Base-by-base conservation (phyloP, 306 rosid genomes). In the Castanea crenata region DNA sequence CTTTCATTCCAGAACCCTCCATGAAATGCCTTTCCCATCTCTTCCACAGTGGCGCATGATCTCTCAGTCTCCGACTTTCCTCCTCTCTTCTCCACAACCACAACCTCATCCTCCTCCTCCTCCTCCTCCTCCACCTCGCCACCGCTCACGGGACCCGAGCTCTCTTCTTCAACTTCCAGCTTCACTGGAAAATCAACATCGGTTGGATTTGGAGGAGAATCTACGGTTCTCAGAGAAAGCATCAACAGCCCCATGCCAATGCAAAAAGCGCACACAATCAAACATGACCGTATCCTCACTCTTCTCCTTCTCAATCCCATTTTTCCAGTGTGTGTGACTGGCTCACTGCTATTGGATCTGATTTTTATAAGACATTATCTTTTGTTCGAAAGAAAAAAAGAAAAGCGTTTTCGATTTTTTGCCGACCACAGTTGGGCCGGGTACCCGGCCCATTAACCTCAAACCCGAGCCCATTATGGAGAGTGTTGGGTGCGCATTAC, bases 1-100 rank as follows among this genome's bases (percentile, higher is more conserved):
- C 92, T 86, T 58, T 91, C 90, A 55, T 75, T 76, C 85, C 83
- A 83, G 65, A 61, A 74, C 56, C 84, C 85, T 20, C 78, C 76
- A 19, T 71, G 64, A 51, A 90, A 88, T 65, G 84, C 86, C 55
- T 86, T 71, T 38, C 98, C 99, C 99, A 95, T 95, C 83, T 89
- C 89, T 71, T 92, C 97, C 85, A 95, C 98, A 84, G 94, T 87
- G 3, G 91, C 94, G 58, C 99, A 95, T 64, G 89, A 34, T 44
- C 81, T 82, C 83, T 58, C 11, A 5, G 19, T 68, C 54, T 1
- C 27, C 54, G 54, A 68, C 52, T 68, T 23, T n/a, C 72, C 81
- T 23, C 75, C 72, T 15, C 35, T 32, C 75, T 49, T 63, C 19
- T 78, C 65, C 62, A 15, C 52, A 11, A 18, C 74, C 27, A 25